phyloP scores from a whole-genome alignment of 2,329 filamentous ascomycete genomes.

The Coleophoma eucalyptorum region DNA sequence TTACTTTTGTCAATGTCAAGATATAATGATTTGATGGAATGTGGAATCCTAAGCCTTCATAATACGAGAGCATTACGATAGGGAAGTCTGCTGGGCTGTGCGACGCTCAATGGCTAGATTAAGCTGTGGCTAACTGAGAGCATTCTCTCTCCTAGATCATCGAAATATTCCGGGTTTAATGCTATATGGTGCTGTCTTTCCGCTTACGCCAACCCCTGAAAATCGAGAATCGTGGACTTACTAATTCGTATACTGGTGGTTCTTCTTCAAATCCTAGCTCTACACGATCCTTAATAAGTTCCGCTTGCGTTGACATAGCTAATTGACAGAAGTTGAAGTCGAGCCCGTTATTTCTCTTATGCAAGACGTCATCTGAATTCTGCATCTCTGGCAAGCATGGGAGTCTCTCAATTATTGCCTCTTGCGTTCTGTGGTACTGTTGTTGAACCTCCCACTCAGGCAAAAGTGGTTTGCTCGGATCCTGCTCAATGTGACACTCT shows the following conservation, averaged over 20 bases:
- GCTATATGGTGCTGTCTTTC: no score
- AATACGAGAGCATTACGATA: no score
- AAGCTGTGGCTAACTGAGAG: no score
- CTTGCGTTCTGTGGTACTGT: conserved; percentile 24
- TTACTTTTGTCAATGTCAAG: no score
- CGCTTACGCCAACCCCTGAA: no score
- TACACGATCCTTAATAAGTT: conserved; percentile 8
- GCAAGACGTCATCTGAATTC: not conserved
- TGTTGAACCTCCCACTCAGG: conserved; percentile 40
- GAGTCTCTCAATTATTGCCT: not conserved
- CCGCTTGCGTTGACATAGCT: conserved; percentile 6
- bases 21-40: no score
- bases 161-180: no score
- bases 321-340: conserved; percentile 14
- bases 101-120: no score
- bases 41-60: no score
- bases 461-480: conserved; percentile 40
- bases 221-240: not conserved
- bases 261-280: conserved; percentile 10
- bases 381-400: not conserved
- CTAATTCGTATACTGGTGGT: conserved; percentile 1
- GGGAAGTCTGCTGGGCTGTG: no score
- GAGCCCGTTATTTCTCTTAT: conserved; percentile 2
- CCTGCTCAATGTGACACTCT: conserved; percentile 43
- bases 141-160: no score